Base-by-base conservation (phyloP, 1,139 yeast genomes). In the Saccharomyces pastorianus region DNA sequence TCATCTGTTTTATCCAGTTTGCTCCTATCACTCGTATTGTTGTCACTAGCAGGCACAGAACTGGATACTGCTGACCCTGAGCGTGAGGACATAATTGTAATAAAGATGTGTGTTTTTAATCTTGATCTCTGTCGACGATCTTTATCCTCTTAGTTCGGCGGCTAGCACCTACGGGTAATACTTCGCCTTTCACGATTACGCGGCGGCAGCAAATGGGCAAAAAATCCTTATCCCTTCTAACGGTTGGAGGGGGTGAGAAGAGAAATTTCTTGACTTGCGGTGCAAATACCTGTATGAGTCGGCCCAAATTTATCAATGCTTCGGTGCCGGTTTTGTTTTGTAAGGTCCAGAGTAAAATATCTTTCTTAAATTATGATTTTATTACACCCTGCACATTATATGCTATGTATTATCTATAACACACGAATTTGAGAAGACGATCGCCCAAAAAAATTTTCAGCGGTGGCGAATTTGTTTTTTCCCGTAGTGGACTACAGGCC, bases 1-100 rank as follows among this genome's bases (percentile, higher is more conserved):
- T 71, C 73, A 56, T 63, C 59, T 25, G 53, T 51, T 27, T 52
- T 51, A 2, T 47, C 42, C 7, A 38, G 44, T 11, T 38, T 38
- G 2, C 11, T 38, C 9, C 13, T 38, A 38, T 38, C 25, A 6
- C 44, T 17, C 3, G 6, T 38, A 3, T 38, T 11, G 5, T 17
- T 6, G 25, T 38, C 44, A 17, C 25, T 38, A 4, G 6, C n/a
- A 9, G 44, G 7, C 13, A 8, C 11, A 1, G 44, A 38, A 13
- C 25, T 20, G 3, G 44, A 38, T 3, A 38, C 44, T 8, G 44
- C 25, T 17, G 44, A 13, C 1, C 44, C 6, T 38, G 44, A 38
- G 13, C 44, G 44, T 38, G 44, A 38, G n/a, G 44, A 38, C 44
- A 38, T 38, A 8, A 4, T 17, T 14, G 25, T 38, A 20, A 20